These are phyloP conservation scores for Wallacemonas collosoma DNA, from an alignment of 208 protist species.

Conservation along the genomic window DNA sequence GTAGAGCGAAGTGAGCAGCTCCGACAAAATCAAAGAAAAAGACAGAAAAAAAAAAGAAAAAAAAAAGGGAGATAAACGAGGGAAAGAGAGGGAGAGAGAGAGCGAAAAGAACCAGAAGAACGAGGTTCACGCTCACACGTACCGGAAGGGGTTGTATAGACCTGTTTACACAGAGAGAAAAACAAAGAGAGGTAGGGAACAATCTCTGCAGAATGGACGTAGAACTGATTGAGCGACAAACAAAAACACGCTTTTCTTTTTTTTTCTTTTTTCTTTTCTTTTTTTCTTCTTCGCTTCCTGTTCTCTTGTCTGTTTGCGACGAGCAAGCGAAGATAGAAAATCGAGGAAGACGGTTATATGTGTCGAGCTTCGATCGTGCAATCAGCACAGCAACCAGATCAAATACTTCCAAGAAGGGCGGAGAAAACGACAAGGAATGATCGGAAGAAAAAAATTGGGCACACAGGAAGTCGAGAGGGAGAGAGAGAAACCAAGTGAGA, in stretches of 20 bases:
- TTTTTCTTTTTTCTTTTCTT: neutral
- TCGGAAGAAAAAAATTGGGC: constrained; percentile 12
- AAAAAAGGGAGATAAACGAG: constrained; percentile 19
- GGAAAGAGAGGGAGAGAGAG: neutral
- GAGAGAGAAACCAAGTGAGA: neutral
- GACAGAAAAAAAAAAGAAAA: constrained; percentile 18
- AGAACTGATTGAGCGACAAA: too few species aligned
- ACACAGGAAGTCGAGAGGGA: constrained; percentile 6
- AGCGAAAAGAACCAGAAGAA: neutral
- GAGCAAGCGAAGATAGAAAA: constrained; percentile 8
- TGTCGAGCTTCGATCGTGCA: too few species aligned
- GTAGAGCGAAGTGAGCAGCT: too few species aligned
- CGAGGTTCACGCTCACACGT: neutral
- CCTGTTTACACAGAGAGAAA: neutral
- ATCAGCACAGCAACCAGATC: too few species aligned
- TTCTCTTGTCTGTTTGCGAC: neutral
- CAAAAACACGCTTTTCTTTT: neutral
- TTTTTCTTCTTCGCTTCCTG: neutral
- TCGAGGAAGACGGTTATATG: neutral
- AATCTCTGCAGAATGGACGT: too few species aligned
- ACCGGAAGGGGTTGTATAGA: neutral
- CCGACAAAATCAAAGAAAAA: constrained; percentile 13
- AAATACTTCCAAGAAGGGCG: too few species aligned
- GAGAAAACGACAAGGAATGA: constrained; percentile 1
- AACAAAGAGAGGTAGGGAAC: too few species aligned